A percentile compares a stretch with the other conserved stretches of the same genome.
These are phyloP conservation scores for Phytomonas serpens DNA, from an alignment of 208 protist genomes.

Conservation along the genomic window DNA sequence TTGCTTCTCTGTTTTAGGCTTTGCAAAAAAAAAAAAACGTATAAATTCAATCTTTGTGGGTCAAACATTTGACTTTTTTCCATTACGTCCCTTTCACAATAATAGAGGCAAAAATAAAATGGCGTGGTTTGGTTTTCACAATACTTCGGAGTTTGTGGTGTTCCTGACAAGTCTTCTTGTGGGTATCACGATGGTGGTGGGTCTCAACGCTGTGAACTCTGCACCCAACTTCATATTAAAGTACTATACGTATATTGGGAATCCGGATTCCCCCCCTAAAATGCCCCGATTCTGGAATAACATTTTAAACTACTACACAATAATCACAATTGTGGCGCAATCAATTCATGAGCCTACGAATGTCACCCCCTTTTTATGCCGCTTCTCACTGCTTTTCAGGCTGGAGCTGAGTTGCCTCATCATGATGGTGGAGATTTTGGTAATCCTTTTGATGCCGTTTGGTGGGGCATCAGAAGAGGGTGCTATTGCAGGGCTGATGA, in stretches of 20 bases:
- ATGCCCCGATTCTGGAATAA: slow-evolving; percentile 53
- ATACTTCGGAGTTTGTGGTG: slow-evolving; percentile 25
- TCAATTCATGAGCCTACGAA: slow-evolving; percentile 60
- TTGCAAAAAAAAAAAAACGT: slow-evolving; percentile 1
- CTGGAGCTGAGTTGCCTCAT: slow-evolving; percentile 34
- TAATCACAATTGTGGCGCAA: slow-evolving; percentile 70
- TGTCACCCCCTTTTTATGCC: slow-evolving; percentile 60
- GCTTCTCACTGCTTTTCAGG: slow-evolving; percentile 60
- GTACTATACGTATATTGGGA: slow-evolving; percentile 71
- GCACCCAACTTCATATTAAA: slow-evolving; percentile 81
- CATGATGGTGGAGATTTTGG: slow-evolving; percentile 56
- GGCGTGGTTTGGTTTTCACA: slow-evolving; percentile 9
- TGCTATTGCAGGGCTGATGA: slow-evolving; percentile 64
- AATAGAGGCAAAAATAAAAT: slow-evolving; percentile 15
- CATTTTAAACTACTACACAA: slow-evolving; percentile 72
- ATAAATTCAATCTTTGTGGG: slow-evolving; percentile 6
- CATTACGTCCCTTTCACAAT: slow-evolving; percentile 12
- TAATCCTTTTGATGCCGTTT: slow-evolving; percentile 50
- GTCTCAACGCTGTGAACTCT: slow-evolving; percentile 82
- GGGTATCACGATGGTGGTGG: slow-evolving; percentile 83
- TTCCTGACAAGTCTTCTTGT: slow-evolving; percentile 68
- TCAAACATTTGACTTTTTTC: slow-evolving; percentile 14
- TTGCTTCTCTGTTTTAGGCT: neutral
- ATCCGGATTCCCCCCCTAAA: slow-evolving; percentile 20
- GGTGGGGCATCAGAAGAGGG: slow-evolving; percentile 22